phyloP scores from a whole-genome alignment of 768 basidiomycete genomes.

The Serendipita sp. region DNA sequence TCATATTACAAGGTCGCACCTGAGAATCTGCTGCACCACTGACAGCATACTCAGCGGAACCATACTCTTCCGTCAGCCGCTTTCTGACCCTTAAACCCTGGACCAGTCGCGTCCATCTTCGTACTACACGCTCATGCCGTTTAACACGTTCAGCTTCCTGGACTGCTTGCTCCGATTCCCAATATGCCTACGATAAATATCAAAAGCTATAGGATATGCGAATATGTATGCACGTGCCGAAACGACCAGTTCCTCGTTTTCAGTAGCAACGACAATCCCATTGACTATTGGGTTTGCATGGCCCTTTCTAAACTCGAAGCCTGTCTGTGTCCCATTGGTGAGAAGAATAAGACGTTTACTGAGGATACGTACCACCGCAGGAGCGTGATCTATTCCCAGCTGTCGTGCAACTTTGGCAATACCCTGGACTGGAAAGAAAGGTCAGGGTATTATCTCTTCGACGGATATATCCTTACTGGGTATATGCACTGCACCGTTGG shows the following conservation, averaged over 20 bases:
- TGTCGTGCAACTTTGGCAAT: conserved; percentile 75
- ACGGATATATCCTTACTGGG: conserved; percentile 48
- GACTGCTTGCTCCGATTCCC: conserved; percentile 61
- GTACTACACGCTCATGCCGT: conserved; percentile 61
- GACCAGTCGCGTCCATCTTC: conserved; percentile 76
- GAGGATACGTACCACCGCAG: conserved; percentile 67
- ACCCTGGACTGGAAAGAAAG: conserved; percentile 46
- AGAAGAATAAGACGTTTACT: conserved; percentile 4
- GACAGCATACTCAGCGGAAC: not conserved
- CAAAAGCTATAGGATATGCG: conserved; percentile 5
- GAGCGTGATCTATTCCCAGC: conserved; percentile 79
- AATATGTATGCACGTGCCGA: conserved; percentile 35
- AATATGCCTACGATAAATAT: conserved; percentile 47
- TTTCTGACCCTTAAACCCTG: conserved; percentile 77
- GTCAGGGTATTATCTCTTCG: conserved; percentile 1
- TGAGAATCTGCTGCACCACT: not conserved
- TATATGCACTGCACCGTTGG: conserved; percentile 67
- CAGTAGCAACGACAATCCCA: conserved; percentile 74
- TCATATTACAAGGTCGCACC: not conserved
- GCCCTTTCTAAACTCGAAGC: conserved; percentile 92
- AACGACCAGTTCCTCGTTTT: conserved; percentile 54
- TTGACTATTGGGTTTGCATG: conserved; percentile 70
- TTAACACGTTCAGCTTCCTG: conserved; percentile 62
- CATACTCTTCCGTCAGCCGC: conserved; percentile 66
- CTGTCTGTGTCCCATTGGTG: conserved; percentile 36